A percentile compares a stretch with the other conserved stretches of the same genome.
Conservation (phyloP, 225 moss, liverwort and hornwort species). For the Bryoerythrophyllum caledonicum region DNA sequence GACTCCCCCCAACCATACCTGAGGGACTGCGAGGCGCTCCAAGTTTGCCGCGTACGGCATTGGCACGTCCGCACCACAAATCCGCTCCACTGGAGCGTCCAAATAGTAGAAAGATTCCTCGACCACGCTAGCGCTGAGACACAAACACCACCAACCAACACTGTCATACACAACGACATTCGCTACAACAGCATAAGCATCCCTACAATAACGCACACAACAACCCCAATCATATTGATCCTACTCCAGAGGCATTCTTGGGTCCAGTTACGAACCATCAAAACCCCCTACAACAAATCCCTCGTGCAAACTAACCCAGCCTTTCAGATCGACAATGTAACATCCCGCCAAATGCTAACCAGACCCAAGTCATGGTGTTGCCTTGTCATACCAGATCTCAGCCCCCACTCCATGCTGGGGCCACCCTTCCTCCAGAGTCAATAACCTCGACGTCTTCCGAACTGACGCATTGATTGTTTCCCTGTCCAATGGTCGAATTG, state of each 20-base stretch:
- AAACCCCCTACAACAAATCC: not conserved
- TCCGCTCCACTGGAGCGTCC: slow-evolving; percentile 90
- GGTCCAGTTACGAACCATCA: not conserved
- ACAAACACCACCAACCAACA: slow-evolving; percentile 7
- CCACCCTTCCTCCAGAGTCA: slow-evolving; percentile 98
- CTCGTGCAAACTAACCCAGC: not conserved
- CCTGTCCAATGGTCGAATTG: slow-evolving; percentile 90
- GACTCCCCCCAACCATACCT: slow-evolving; percentile 39
- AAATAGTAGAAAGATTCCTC: slow-evolving; percentile 94
- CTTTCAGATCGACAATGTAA: not conserved
- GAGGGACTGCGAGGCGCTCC: slow-evolving; percentile 92
- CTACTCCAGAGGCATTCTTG: not conserved
- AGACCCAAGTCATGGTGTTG: not conserved
- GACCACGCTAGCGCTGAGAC: slow-evolving; percentile 80
- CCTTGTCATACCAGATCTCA: slow-evolving; percentile 74
- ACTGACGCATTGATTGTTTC: slow-evolving; percentile 88
- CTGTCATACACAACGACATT: not conserved
- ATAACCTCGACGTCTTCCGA: slow-evolving; percentile 86
- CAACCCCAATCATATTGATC: not conserved
- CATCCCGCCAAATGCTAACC: not conserved
- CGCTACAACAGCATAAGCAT: slow-evolving; percentile 2
- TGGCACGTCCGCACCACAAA: slow-evolving; percentile 96
- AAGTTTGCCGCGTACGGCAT: slow-evolving; percentile 98
- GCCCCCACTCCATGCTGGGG: slow-evolving; percentile 97
- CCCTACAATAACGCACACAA: not conserved